A percentile compares a stretch with the other conserved stretches of the same genome.
Conservation (phyloP, 805 yeast species). For the Cyberlindnera xishuangbannaensis region DNA sequence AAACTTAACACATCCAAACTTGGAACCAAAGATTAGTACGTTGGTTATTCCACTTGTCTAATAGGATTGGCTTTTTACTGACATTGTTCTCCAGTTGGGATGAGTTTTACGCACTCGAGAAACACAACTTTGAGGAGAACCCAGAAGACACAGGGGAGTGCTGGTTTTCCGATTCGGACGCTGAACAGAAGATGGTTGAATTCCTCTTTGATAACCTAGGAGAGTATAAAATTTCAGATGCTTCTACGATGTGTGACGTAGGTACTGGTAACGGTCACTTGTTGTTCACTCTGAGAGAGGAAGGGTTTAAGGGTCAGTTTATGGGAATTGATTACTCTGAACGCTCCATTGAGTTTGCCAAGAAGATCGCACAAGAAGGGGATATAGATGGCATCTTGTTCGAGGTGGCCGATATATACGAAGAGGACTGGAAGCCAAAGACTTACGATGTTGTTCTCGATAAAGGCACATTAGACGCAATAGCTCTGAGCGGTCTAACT, state of each 20-base stretch:
- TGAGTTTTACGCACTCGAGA: conserved; percentile 71
- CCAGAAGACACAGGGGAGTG: conserved; percentile 88
- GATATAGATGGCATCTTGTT: conserved; percentile 42
- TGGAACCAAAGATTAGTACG: conserved; percentile 76
- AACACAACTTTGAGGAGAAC: conserved; percentile 63
- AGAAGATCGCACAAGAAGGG: conserved; percentile 42
- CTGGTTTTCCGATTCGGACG: conserved; percentile 96
- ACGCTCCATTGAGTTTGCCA: conserved; percentile 73
- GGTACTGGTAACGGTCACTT: conserved; percentile 98
- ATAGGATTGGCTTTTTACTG: too few relatives aligned
- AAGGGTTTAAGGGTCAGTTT: conserved; percentile 52
- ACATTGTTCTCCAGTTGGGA: conserved; percentile 91
- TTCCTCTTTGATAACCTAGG: conserved; percentile 53
- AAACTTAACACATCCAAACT: conserved; percentile 70
- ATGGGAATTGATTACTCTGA: conserved; percentile 85
- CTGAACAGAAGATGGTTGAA: conserved; percentile 77
- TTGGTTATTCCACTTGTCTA: not conserved
- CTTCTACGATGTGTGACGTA: conserved; percentile 56
- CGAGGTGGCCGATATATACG: conserved; percentile 63
- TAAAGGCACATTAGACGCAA: conserved; percentile 96
- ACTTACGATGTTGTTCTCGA: conserved; percentile 75
- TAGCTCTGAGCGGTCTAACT: conserved; percentile 67
- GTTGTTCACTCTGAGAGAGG: conserved; percentile 61
- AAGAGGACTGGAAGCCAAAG: conserved; percentile 30
- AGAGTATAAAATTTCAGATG: conserved; percentile 25